phyloP scores from a whole-genome alignment of 2,329 filamentous ascomycete species.

The Lasiodiplodia hormozganensis region DNA sequence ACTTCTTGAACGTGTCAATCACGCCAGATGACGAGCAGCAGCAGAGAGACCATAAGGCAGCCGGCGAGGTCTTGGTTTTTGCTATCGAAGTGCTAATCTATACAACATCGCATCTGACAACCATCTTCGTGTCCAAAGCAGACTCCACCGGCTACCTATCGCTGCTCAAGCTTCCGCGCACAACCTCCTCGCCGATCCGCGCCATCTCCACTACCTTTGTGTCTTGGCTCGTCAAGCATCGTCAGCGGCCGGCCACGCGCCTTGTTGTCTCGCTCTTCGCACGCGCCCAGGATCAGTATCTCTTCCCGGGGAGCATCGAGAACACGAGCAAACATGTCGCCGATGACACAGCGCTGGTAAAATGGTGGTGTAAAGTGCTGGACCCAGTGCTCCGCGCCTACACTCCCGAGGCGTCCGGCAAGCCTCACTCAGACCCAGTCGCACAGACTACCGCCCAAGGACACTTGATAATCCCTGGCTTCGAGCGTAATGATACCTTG shows the following conservation, averaged over 20 bases:
- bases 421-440: conserved; percentile 33
- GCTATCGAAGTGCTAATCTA: conserved; percentile 90
- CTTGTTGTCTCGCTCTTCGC: conserved; percentile 90
- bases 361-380: conserved; percentile 93
- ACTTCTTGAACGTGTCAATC: conserved; percentile 72
- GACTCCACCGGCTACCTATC: conserved; percentile 91
- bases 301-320: conserved; percentile 90
- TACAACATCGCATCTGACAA: conserved; percentile 77
- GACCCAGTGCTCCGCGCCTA: conserved; percentile 72
- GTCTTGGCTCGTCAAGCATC: conserved; percentile 72
- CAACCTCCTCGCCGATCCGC: conserved; percentile 70
- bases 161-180: conserved; percentile 63
- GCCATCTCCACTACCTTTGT: conserved; percentile 78
- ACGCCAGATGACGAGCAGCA: conserved; percentile 32
- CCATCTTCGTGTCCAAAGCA: conserved; percentile 93
- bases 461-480: conserved; percentile 86
- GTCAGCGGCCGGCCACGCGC: conserved; percentile 69
- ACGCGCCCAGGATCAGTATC: conserved; percentile 87
- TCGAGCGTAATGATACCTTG: conserved; percentile 81
- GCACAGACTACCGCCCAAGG: conserved; percentile 63
- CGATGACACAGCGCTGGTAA: conserved; percentile 86
- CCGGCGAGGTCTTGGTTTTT: conserved; percentile 71
- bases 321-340: conserved; percentile 88
- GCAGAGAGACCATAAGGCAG: neutral
- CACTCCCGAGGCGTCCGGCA: conserved; percentile 46